These are phyloP conservation scores for Scheffersomyces lignosus DNA, from an alignment of 805 yeast genomes.

Conservation along the genomic window DNA sequence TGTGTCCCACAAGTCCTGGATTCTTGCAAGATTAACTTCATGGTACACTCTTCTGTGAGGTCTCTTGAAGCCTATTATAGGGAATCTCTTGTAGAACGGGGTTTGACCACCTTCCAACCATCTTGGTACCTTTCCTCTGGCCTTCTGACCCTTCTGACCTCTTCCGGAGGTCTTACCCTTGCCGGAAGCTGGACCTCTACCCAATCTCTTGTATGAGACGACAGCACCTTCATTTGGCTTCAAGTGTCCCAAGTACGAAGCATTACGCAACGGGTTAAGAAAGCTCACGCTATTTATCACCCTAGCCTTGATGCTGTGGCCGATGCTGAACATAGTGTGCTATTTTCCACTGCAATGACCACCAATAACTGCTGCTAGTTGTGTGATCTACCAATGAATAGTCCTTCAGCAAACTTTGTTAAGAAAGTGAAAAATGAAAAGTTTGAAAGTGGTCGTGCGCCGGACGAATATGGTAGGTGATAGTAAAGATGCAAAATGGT, in stretches of 20 bases:
- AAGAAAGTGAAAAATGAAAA: conserved; percentile 3
- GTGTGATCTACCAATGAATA: too few species aligned
- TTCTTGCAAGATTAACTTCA: conserved; percentile 64
- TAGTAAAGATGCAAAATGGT: too few species aligned
- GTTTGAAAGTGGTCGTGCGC: conserved; percentile 5
- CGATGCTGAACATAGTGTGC: conserved; percentile 4
- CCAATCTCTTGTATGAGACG: conserved; percentile 66
- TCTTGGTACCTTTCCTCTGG: conserved; percentile 83
- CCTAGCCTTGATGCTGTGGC: conserved; percentile 3
- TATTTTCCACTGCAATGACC: too few species aligned
- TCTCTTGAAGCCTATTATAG: conserved; percentile 85
- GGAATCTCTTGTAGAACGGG: conserved; percentile 79
- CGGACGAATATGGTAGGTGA: too few species aligned
- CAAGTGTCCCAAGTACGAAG: conserved; percentile 53
- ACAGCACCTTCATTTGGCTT: conserved; percentile 65
- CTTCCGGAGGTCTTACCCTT: conserved; percentile 94
- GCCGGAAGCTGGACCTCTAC: conserved; percentile 95
- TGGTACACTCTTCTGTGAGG: conserved; percentile 52
- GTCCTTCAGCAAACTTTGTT: too few species aligned
- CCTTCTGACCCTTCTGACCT: conserved; percentile 99
- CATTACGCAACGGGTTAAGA: conserved; percentile 10
- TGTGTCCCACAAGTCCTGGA: conserved; percentile 67
- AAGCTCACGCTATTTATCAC: conserved; percentile 1
- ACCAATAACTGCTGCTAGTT: too few species aligned
- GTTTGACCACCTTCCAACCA: conserved; percentile 99